Base-by-base conservation (phyloP, 2,329 filamentous ascomycete genomes). In the Botrytis medusae region DNA sequence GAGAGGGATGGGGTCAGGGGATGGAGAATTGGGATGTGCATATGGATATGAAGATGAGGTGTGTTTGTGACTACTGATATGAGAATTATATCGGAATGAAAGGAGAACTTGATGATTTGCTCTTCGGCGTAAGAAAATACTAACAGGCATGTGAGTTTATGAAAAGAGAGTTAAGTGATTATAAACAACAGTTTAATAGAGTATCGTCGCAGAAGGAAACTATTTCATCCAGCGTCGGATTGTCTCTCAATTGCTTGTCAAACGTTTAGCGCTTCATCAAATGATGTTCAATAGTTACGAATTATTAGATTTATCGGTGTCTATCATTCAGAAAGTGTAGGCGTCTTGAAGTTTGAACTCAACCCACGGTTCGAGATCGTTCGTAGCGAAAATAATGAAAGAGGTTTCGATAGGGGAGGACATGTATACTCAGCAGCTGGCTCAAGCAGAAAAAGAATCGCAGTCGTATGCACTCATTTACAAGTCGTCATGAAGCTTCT, bases 21-120 rank as follows among this genome's bases (percentile, higher is more conserved):
- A 7, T 20, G 7, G 46, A 9, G 22, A 12, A 51, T 51, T 12
- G 46, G 4, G 22, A 48, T n/a, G 7, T n/a, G 10, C 3, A n/a
- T 51, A 12, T 51, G 20, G 0, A 22, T 48, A 48, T 10, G 3
- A 29, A 54, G 16, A 54, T 29, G 14, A 8, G 25, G 0, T 16
- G 12, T 8, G 25, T 8, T 16, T 3, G 8, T 7, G 12, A 16
- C 0, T 51, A 6, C 2, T 7, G 14, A 1, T 7, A 6, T 29
- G 6, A 4, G 6, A 29, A 18, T 8, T 3, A 54, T 2, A 29
- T 29, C 0, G 14, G 1, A 29, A 54, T n/a, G n/a, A 8, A n/a
- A 8, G 14, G 14, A 29, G 10, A 29, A n/a, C 14, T 54, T 54
- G 51, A 29, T 0, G 2, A 29, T 54, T 54, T 16, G 2, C 0